These are phyloP conservation scores for Rhizopus arrhizus DNA, from an alignment of 371 early-diverging fungal species.

Conservation along the genomic window DNA sequence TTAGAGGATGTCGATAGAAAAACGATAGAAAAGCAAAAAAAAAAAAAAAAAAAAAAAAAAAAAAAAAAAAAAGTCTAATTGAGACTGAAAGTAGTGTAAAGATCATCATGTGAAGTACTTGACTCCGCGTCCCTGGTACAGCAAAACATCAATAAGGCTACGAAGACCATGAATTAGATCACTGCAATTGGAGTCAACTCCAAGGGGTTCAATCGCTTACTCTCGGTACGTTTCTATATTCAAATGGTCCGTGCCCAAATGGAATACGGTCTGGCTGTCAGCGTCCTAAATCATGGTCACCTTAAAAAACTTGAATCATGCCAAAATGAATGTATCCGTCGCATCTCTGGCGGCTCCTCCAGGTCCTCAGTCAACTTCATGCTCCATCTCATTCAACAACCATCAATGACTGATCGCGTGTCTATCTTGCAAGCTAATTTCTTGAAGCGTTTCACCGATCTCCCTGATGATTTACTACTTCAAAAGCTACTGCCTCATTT, in stretches of 20 bases:
- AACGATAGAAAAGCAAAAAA: too few relatives aligned
- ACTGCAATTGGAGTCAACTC: neutral
- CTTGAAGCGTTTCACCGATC: neutral
- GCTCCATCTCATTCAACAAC: conserved; percentile 11
- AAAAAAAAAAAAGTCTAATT: too few relatives aligned
- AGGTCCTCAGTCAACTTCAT: conserved; percentile 8
- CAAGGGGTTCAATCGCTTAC: neutral
- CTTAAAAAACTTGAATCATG: conserved; percentile 7
- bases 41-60: too few relatives aligned
- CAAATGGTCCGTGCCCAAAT: conserved; percentile 20
- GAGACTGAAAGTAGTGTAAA: too few relatives aligned
- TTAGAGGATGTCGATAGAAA: too few relatives aligned
- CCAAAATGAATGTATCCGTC: conserved; percentile 11
- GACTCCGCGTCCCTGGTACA: too few relatives aligned
- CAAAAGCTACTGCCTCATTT: neutral
- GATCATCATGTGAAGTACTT: too few relatives aligned
- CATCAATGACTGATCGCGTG: neutral
- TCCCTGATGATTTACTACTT: conserved; percentile 5
- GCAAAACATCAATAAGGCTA: too few relatives aligned
- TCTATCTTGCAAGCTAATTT: too few relatives aligned
- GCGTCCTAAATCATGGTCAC: too few relatives aligned
- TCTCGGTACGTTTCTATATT: conserved; percentile 3
- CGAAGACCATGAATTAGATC: too few relatives aligned
- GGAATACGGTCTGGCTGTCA: conserved; percentile 24
- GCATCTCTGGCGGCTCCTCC: conserved; percentile 11